A percentile compares a stretch with the other conserved stretches of the same genome.
phyloP scores from a whole-genome alignment of 2,329 filamentous ascomycete genomes.

The Neophaeococcomyces mojaviensis region DNA sequence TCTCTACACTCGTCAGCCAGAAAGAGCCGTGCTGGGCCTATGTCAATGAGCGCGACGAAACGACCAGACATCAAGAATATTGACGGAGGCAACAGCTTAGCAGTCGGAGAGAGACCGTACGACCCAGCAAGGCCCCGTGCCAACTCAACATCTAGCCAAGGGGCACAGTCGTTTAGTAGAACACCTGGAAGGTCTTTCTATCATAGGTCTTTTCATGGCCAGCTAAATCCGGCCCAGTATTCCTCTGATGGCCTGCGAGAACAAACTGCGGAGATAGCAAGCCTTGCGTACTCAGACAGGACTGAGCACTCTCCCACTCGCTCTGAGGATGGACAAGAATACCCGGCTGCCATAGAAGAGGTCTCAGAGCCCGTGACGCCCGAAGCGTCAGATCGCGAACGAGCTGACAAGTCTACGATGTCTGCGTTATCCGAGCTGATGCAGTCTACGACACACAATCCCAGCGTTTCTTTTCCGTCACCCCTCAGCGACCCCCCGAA shows the following conservation, averaged over 20 bases:
- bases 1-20: constrained; percentile 6
- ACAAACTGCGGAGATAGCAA: constrained; percentile 80
- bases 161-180: constrained; percentile 21
- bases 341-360: constrained; percentile 50
- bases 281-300: constrained; percentile 63
- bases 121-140: constrained; percentile 14
- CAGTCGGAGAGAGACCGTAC: constrained; percentile 17
- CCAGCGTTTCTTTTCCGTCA: neutral
- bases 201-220: constrained; percentile 37
- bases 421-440: constrained; percentile 48
- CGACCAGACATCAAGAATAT: neutral
- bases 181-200: constrained; percentile 40
- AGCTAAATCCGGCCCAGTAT: constrained; percentile 59
- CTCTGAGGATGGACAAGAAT: constrained; percentile 16
- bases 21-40: neutral
- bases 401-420: constrained; percentile 28
- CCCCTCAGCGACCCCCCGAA: neutral
- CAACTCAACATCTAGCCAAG: constrained; percentile 15
- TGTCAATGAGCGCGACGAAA: neutral
- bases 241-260: constrained; percentile 70
- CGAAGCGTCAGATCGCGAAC: constrained; percentile 31
- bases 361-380: constrained; percentile 52
- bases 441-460: constrained; percentile 22
- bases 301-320: constrained; percentile 15
- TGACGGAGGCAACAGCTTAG: constrained; percentile 4